phyloP scores from a whole-genome alignment of 2,329 filamentous ascomycete genomes.

The Mycosphaerella sp. region DNA sequence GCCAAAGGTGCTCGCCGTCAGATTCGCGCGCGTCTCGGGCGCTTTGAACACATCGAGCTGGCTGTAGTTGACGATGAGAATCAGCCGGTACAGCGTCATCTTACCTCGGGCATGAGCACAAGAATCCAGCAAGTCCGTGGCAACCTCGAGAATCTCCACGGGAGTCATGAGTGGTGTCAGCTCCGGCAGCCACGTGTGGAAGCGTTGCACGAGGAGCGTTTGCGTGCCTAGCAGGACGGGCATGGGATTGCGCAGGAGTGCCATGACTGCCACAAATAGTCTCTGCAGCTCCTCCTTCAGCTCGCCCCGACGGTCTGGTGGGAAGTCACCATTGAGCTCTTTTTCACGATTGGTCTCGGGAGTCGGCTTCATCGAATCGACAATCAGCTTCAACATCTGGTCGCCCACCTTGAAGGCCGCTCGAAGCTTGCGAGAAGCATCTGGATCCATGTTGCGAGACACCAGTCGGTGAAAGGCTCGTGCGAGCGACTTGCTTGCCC shows the following conservation, averaged over 20 bases:
- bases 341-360: constrained; percentile 5
- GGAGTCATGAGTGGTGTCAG: constrained; percentile 67
- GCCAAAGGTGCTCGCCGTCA: constrained; percentile 61
- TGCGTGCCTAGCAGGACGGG: constrained; percentile 88
- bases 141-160: constrained; percentile 83
- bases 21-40: constrained; percentile 60
- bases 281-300: constrained; percentile 78
- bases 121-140: constrained; percentile 89
- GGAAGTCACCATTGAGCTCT: constrained; percentile 8
- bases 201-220: constrained; percentile 90
- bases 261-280: constrained; percentile 85
- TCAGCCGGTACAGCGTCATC: constrained; percentile 82
- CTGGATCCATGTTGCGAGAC: constrained; percentile 72
- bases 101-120: constrained; percentile 84
- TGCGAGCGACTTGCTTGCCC: constrained; percentile 80
- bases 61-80: constrained; percentile 88
- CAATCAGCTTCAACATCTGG: constrained; percentile 90
- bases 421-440: constrained; percentile 75
- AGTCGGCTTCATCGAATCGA: constrained; percentile 73
- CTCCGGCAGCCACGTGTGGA: constrained; percentile 96
- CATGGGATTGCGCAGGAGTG: constrained; percentile 79
- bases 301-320: constrained; percentile 49
- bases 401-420: constrained; percentile 92
- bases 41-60: constrained; percentile 73
- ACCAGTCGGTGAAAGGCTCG: constrained; percentile 79